phyloP scores from a whole-genome alignment of 768 basidiomycete species.

The Fomitopsis pulvina region DNA sequence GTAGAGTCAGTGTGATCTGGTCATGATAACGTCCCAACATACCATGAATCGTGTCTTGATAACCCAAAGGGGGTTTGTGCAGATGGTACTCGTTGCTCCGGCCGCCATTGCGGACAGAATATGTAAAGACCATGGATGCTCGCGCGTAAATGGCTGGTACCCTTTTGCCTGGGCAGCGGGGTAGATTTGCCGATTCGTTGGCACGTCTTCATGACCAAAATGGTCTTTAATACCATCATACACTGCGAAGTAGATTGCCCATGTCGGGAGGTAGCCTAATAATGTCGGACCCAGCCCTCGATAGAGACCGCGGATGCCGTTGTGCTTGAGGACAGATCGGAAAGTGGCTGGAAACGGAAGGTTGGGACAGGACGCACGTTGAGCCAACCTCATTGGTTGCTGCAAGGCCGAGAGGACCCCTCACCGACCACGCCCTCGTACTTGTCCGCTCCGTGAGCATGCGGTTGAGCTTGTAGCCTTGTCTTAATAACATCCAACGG shows the following conservation, averaged over 20 bases:
- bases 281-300: slow-evolving; percentile 97
- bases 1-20: slow-evolving; percentile 7
- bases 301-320: slow-evolving; percentile 88
- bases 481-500: slow-evolving; percentile 98
- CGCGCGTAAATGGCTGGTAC: slow-evolving; percentile 73
- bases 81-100: slow-evolving; percentile 87
- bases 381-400: slow-evolving; percentile 12
- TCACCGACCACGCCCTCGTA: slow-evolving; percentile 76
- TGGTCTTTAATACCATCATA: slow-evolving; percentile 91
- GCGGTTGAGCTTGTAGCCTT: slow-evolving; percentile 89
- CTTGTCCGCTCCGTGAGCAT: slow-evolving; percentile 56
- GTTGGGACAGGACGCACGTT: slow-evolving; percentile 16
- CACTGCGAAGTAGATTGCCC: slow-evolving; percentile 98
- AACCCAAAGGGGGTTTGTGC: slow-evolving; percentile 97
- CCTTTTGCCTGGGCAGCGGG: slow-evolving; percentile 83
- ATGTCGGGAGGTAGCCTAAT: slow-evolving; percentile 94
- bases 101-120: slow-evolving; percentile 95
- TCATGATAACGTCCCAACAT: slow-evolving; percentile 13
- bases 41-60: slow-evolving; percentile 99
- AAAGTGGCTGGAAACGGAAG: slow-evolving; percentile 40
- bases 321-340: slow-evolving; percentile 46
- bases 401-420: slow-evolving; percentile 18
- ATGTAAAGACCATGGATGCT: slow-evolving; percentile 83
- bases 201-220: slow-evolving; percentile 54
- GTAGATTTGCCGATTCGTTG: slow-evolving; percentile 46